phyloP scores from a whole-genome alignment of 2,329 filamentous ascomycete genomes.

The Ophiostoma montium region DNA sequence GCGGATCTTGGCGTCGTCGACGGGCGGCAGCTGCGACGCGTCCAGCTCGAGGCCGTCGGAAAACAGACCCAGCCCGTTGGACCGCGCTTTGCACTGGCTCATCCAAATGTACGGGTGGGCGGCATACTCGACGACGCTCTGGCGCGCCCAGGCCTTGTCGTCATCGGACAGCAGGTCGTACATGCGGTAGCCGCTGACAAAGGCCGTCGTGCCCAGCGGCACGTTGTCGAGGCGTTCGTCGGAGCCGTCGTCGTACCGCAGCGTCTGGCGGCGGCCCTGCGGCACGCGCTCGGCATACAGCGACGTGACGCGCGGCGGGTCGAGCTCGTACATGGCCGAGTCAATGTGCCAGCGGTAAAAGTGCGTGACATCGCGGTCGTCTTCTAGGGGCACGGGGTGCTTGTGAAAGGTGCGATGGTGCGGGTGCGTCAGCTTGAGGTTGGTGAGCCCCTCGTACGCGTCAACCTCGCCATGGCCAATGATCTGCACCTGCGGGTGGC shows the following conservation, averaged over 20 bases:
- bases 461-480: constrained; percentile 60
- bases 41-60: constrained; percentile 41
- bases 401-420: constrained; percentile 67
- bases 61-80: constrained; percentile 55
- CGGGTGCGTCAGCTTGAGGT: constrained; percentile 57
- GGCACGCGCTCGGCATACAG: constrained; percentile 60
- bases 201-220: constrained; percentile 62
- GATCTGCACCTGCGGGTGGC: constrained; percentile 65
- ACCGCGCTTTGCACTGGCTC: constrained; percentile 48
- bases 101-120: constrained; percentile 76
- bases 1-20: constrained; percentile 53
- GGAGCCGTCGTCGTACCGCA: constrained; percentile 60
- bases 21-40: constrained; percentile 41
- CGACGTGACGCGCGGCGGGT: constrained; percentile 57
- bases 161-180: constrained; percentile 49
- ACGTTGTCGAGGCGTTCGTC: constrained; percentile 50
- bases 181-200: constrained; percentile 57
- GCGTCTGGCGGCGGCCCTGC: constrained; percentile 31
- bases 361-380: constrained; percentile 33
- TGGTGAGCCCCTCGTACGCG: constrained; percentile 54
- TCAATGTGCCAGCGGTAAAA: constrained; percentile 74
- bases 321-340: constrained; percentile 59
- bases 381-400: constrained; percentile 38
- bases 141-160: constrained; percentile 52
- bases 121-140: constrained; percentile 57